Conservation (phyloP, 129 eudicot genomes). For the Lactuca sativa region DNA sequence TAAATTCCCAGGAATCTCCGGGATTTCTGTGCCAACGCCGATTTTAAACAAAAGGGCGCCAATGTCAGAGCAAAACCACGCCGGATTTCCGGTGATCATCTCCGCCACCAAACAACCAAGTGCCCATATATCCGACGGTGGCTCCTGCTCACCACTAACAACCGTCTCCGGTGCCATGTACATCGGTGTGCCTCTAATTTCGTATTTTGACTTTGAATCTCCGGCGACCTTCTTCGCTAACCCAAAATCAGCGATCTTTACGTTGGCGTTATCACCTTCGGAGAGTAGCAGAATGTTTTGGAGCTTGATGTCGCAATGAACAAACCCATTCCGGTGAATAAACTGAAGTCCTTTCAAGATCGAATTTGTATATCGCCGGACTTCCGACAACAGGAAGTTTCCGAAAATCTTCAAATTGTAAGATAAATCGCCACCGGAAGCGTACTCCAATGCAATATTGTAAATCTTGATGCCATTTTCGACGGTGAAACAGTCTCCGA, state of each 20-base stretch:
- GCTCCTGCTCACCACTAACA: slow-evolving; percentile 44
- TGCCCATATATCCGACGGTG: slow-evolving; percentile 83
- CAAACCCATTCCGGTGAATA: slow-evolving; percentile 31
- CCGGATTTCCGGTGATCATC: slow-evolving; percentile 69
- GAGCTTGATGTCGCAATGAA: slow-evolving; percentile 42
- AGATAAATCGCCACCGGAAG: slow-evolving; percentile 56
- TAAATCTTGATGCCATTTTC: slow-evolving; percentile 54
- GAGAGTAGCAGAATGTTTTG: slow-evolving; percentile 27
- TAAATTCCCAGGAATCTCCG: slow-evolving; percentile 52
- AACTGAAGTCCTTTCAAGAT: slow-evolving; percentile 28
- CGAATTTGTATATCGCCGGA: slow-evolving; percentile 21
- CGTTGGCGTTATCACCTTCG: neutral
- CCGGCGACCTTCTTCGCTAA: slow-evolving; percentile 19
- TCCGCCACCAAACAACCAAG: slow-evolving; percentile 78
- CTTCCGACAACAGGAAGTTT: slow-evolving; percentile 15
- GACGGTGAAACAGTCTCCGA: slow-evolving; percentile 37
- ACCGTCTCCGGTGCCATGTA: slow-evolving; percentile 87
- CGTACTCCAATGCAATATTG: slow-evolving; percentile 68
- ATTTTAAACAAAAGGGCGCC: slow-evolving; percentile 52
- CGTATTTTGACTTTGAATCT: slow-evolving; percentile 3
- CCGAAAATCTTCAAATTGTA: slow-evolving; percentile 38
- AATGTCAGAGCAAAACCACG: slow-evolving; percentile 52
- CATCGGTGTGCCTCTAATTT: slow-evolving; percentile 68
- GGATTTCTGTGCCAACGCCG: slow-evolving; percentile 55
- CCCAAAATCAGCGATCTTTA: slow-evolving; percentile 47